A percentile compares a stretch with the other conserved stretches of the same genome.
Evolutionary conservation across 495 filamentous ascomycete genomes (phyloP).

Genomic region (Annulohypoxylon stygium): DNA sequence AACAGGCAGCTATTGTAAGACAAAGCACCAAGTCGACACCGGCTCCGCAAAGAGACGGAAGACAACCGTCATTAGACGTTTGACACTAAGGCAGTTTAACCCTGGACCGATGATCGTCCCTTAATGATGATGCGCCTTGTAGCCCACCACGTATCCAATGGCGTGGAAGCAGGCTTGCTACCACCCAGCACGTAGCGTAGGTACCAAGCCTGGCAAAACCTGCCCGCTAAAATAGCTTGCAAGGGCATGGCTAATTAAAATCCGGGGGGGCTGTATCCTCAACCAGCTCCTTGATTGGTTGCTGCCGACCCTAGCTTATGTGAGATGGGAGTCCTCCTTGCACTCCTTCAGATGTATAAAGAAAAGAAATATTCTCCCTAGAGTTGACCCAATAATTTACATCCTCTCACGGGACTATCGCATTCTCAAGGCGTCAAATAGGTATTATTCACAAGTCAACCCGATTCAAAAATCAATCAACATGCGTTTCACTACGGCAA

Average conservation of each 20-base stretch:
- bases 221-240: conserved; percentile 2
- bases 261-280: conserved; percentile 14
- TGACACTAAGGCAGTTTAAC: conserved; percentile 10
- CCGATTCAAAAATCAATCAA: conserved; percentile 19
- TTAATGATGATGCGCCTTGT: conserved; percentile 19
- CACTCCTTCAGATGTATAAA: conserved; percentile 35
- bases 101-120: conserved; percentile 11
- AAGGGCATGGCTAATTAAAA: conserved; percentile 15
- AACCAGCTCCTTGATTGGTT: conserved; percentile 1
- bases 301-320: not conserved
- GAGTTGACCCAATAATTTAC: not conserved
- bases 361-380: conserved; percentile 26
- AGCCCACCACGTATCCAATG: conserved; percentile 4
- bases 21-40: conserved; percentile 6
- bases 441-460: not conserved
- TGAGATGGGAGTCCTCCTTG: conserved; percentile 3
- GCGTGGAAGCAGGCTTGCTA: conserved; percentile 1
- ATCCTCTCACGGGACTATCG: conserved; percentile 2
- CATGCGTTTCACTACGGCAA: conserved; percentile 37
- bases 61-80: conserved; percentile 8
- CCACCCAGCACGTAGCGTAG: not conserved
- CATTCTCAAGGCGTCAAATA: conserved; percentile 17
- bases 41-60: conserved; percentile 28
- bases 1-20: conserved; percentile 26
- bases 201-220: conserved; percentile 6